These are phyloP conservation scores for Botrytis byssoidea DNA, from an alignment of 2,329 filamentous ascomycete genomes.

Conservation along the genomic window DNA sequence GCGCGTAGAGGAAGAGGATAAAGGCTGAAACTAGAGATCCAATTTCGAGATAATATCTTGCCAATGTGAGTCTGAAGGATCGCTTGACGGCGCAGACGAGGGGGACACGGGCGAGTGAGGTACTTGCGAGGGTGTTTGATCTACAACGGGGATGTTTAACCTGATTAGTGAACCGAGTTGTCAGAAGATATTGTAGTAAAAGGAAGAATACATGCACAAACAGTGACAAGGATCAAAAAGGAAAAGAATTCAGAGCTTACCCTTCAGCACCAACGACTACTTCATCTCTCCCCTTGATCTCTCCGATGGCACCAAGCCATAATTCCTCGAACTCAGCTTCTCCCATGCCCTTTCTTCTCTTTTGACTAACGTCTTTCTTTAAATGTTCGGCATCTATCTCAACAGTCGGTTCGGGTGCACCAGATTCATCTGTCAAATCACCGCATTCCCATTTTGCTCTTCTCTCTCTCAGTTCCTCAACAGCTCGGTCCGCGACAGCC, in stretches of 20 bases:
- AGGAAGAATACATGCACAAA: slow-evolving; percentile 27
- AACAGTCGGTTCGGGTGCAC: slow-evolving; percentile 55
- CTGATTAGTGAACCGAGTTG: slow-evolving; percentile 75
- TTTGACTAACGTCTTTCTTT: slow-evolving; percentile 72
- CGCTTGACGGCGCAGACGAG: slow-evolving; percentile 77
- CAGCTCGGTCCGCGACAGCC: slow-evolving; percentile 79
- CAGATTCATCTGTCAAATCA: slow-evolving; percentile 61
- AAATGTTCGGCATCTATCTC: slow-evolving; percentile 69
- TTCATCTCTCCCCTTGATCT: slow-evolving; percentile 64
- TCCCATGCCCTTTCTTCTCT: slow-evolving; percentile 78
- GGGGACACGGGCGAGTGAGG: slow-evolving; percentile 88
- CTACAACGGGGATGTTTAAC: slow-evolving; percentile 69
- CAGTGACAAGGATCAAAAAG: slow-evolving; percentile 22
- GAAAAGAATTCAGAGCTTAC: slow-evolving; percentile 47
- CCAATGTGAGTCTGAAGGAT: slow-evolving; percentile 76
- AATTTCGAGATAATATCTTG: slow-evolving; percentile 85
- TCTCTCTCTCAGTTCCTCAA: slow-evolving; percentile 81
- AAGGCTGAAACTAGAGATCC: slow-evolving; percentile 57
- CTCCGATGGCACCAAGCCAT: slow-evolving; percentile 71
- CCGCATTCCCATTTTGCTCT: slow-evolving; percentile 91
- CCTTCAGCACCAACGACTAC: slow-evolving; percentile 50
- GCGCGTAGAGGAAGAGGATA: slow-evolving; percentile 59
- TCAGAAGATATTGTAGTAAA: slow-evolving; percentile 51
- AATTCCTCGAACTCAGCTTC: slow-evolving; percentile 90
- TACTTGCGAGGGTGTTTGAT: slow-evolving; percentile 74